Conservation (phyloP, 2,329 filamentous ascomycete species). For the Aspergillus floridensis region DNA sequence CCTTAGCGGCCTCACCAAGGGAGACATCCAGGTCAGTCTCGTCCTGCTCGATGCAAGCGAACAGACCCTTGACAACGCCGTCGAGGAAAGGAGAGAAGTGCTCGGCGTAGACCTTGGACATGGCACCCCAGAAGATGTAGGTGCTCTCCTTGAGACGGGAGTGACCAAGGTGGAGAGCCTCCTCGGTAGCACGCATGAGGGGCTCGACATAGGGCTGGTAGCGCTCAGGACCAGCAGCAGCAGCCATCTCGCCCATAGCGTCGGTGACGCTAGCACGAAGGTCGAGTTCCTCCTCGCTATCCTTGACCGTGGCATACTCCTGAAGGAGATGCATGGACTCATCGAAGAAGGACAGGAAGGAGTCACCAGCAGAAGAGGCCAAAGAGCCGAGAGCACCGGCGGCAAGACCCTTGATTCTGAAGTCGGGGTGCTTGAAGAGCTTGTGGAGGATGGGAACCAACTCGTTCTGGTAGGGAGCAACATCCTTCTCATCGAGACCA, state of each 20-base stretch:
- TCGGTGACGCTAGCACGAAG: constrained; percentile 88
- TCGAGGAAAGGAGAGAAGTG: constrained; percentile 49
- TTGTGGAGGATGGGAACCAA: constrained; percentile 81
- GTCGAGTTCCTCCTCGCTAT: constrained; percentile 83
- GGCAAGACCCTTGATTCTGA: constrained; percentile 84
- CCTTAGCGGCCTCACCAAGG: constrained; percentile 69
- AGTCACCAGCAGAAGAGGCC: constrained; percentile 76
- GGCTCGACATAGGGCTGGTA: constrained; percentile 91
- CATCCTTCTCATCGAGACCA: constrained; percentile 65
- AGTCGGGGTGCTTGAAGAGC: constrained; percentile 79
- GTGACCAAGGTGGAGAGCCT: constrained; percentile 83
- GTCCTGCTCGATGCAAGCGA: constrained; percentile 83
- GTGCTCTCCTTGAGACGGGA: constrained; percentile 90
- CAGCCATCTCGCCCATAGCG: constrained; percentile 87
- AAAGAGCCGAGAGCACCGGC: constrained; percentile 89
- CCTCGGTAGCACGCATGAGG: constrained; percentile 88
- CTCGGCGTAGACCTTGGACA: constrained; percentile 89
- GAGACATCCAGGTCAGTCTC: constrained; percentile 77
- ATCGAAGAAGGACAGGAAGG: constrained; percentile 88
- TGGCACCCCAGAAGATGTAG: constrained; percentile 93
- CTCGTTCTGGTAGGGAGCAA: constrained; percentile 76
- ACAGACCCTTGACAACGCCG: constrained; percentile 56
- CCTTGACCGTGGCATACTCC: constrained; percentile 79
- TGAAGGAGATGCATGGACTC: constrained; percentile 87
- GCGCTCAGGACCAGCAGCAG: constrained; percentile 76